These are phyloP conservation scores for Ascochyta koolunga DNA, from an alignment of 2,329 filamentous ascomycete genomes.

Conservation along the genomic window DNA sequence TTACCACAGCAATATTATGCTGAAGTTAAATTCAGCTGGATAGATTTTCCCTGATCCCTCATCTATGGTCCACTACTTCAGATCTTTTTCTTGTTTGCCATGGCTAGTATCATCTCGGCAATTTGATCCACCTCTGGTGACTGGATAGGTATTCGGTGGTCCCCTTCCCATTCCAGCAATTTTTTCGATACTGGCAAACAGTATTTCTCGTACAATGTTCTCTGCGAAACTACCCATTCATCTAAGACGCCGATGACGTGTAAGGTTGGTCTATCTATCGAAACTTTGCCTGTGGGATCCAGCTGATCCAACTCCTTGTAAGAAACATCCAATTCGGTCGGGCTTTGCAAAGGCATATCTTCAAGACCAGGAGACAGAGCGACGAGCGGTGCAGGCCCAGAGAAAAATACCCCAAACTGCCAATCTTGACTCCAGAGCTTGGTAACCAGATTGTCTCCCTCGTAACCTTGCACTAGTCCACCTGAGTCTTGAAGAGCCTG, in stretches of 20 bases:
- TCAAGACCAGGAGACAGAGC: neutral
- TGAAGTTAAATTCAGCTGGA: too few relatives aligned
- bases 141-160: neutral
- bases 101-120: neutral
- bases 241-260: neutral
- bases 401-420: neutral
- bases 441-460: neutral
- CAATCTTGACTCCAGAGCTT: neutral
- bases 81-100: neutral
- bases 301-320: neutral
- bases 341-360: neutral
- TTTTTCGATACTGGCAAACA: neutral
- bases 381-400: neutral
- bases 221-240: neutral
- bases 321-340: neutral
- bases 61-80: neutral
- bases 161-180: neutral
- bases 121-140: neutral
- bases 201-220: neutral
- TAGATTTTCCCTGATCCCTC: too few relatives aligned
- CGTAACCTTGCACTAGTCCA: neutral
- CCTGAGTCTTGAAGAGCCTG: neutral
- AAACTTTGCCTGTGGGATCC: neutral
- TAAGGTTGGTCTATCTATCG: neutral
- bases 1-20: too few relatives aligned